phyloP scores from a whole-genome alignment of 352 stramenopile species.

The Pythium periplocum region DNA sequence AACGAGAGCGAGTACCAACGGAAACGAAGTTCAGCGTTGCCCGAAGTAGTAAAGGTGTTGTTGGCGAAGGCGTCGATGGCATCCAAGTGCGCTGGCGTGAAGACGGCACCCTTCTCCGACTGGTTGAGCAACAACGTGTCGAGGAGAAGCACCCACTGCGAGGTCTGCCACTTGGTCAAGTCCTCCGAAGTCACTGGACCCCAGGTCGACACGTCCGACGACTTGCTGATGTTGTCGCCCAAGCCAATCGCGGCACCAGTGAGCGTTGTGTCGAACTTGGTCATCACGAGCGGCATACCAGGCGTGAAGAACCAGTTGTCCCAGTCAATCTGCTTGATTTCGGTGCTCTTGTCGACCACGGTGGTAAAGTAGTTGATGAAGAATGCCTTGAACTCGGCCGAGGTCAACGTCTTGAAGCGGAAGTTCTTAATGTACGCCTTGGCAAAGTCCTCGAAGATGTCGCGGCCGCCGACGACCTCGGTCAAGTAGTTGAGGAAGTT shows the following conservation, averaged over 20 bases:
- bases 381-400: constrained; percentile 42
- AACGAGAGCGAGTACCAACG: constrained; percentile 63
- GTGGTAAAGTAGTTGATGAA: constrained; percentile 58
- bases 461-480: constrained; percentile 20
- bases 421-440: constrained; percentile 84
- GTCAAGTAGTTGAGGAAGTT: constrained; percentile 36
- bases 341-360: constrained; percentile 4
- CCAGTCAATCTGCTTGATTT: constrained; percentile 86
- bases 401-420: constrained; percentile 71
- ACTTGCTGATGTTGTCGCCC: constrained; percentile 32
- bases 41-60: constrained; percentile 36
- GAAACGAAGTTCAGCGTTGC: constrained; percentile 65
- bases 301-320: constrained; percentile 87
- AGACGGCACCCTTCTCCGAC: constrained; percentile 6
- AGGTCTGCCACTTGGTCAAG: constrained; percentile 30
- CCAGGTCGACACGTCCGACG: constrained; percentile 25
- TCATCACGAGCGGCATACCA: constrained; percentile 84
- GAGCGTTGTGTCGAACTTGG: constrained; percentile 87
- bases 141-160: constrained; percentile 50
- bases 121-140: constrained; percentile 52
- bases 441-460: constrained; percentile 59
- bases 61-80: constrained; percentile 49
- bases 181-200: background rate
- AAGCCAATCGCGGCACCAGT: constrained; percentile 35
- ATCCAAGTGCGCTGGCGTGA: constrained; percentile 36